Conservation (phyloP, 2,329 filamentous ascomycete species). For the Tetracladium maxilliforme region DNA sequence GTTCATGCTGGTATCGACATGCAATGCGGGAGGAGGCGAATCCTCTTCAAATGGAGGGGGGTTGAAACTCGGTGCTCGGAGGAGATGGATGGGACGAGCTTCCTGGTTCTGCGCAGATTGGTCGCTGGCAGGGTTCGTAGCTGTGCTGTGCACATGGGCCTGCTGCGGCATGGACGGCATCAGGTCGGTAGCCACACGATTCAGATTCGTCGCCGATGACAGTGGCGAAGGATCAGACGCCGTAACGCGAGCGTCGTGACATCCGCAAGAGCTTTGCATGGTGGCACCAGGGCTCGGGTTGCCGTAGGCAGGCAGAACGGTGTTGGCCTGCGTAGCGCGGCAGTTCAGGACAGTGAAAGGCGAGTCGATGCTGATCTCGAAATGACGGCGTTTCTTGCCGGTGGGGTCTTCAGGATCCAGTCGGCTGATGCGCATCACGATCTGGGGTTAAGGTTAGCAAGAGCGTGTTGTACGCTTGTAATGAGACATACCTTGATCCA, state of each 20-base stretch:
- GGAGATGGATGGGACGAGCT: constrained; percentile 50
- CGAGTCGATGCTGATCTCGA: constrained; percentile 66
- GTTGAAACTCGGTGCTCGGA: constrained; percentile 54
- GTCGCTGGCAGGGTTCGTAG: constrained; percentile 24
- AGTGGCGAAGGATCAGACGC: constrained; percentile 21
- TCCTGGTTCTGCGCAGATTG: constrained; percentile 26
- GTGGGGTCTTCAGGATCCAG: constrained; percentile 45
- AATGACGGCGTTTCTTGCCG: constrained; percentile 46
- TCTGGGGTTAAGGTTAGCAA: constrained; percentile 24
- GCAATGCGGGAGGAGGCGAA: constrained; percentile 50
- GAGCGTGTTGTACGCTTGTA: neutral
- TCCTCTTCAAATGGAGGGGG: constrained; percentile 58
- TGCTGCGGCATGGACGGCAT: constrained; percentile 26
- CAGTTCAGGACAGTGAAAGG: constrained; percentile 64
- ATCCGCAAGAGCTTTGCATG: constrained; percentile 41
- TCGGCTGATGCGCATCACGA: constrained; percentile 61
- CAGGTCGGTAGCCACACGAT: too few species aligned
- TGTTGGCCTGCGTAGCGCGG: constrained; percentile 56
- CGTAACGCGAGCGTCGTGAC: constrained; percentile 35
- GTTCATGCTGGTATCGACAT: too few species aligned
- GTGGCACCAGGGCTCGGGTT: constrained; percentile 26
- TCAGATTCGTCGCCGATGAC: too few species aligned
- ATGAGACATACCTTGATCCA: constrained; percentile 53
- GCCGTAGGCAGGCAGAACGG: constrained; percentile 54
- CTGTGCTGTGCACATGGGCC: constrained; percentile 31